A percentile compares a stretch with the other conserved stretches of the same genome.
These are phyloP conservation scores for Saccharomycodes ludwigii DNA, from an alignment of 805 yeast genomes.

Conservation along the genomic window DNA sequence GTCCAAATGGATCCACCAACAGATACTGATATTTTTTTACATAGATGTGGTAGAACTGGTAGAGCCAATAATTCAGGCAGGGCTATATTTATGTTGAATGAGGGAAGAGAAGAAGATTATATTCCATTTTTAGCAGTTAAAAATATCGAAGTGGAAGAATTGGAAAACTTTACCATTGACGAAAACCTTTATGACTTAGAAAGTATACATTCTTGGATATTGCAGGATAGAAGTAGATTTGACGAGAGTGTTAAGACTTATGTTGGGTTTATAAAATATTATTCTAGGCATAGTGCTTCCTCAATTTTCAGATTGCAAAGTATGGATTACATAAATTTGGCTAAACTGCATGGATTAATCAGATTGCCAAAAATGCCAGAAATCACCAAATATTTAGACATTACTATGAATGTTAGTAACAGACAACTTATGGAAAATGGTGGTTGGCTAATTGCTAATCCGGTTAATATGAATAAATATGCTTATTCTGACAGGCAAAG, in stretches of 20 bases:
- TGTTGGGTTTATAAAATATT: constrained; percentile 73
- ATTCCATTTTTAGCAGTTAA: constrained; percentile 70
- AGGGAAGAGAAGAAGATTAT: constrained; percentile 72
- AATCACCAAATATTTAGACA: constrained; percentile 35
- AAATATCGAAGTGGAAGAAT: constrained; percentile 38
- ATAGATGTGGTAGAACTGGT: constrained; percentile 92
- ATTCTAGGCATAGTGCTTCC: constrained; percentile 76
- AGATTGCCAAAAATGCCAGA: constrained; percentile 96
- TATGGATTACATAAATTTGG: constrained; percentile 61
- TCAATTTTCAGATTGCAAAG: constrained; percentile 72
- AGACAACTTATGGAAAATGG: constrained; percentile 5
- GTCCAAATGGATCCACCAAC: constrained; percentile 93
- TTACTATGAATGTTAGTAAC: constrained; percentile 36
- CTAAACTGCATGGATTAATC: constrained; percentile 65
- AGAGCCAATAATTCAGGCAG: constrained; percentile 78
- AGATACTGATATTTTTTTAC: constrained; percentile 83
- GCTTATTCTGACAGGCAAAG: constrained; percentile 50
- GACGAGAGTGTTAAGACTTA: constrained; percentile 71
- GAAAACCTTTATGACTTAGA: constrained; percentile 9
- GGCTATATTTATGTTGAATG: constrained; percentile 61
- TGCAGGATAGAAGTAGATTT: constrained; percentile 67
- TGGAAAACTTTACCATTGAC: constrained; percentile 13
- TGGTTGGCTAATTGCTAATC: constrained; percentile 59
- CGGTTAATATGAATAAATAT: constrained; percentile 56
- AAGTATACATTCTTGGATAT: constrained; percentile 38